These are phyloP conservation scores for Hypoxylon sp. DNA, from an alignment of 2,329 filamentous ascomycete species.

Conservation along the genomic window DNA sequence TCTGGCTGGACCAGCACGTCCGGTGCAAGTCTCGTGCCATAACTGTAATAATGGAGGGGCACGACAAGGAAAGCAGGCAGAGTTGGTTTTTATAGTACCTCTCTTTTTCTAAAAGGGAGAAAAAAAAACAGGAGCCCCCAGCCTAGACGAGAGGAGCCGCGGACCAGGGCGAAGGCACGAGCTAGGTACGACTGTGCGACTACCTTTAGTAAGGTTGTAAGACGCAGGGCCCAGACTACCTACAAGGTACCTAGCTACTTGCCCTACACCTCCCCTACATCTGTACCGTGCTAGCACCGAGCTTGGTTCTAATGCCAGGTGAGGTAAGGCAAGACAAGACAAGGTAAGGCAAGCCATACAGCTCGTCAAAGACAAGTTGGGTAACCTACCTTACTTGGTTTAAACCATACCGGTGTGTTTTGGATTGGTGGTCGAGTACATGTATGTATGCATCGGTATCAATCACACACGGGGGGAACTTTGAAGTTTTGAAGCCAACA, in stretches of 20 bases:
- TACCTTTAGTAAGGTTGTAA: constrained; percentile 45
- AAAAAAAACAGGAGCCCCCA: constrained; percentile 44
- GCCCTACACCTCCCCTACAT: constrained; percentile 17
- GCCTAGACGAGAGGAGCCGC: constrained; percentile 44
- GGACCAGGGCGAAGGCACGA: constrained; percentile 43
- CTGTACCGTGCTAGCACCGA: constrained; percentile 28
- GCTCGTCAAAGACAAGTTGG: constrained; percentile 20
- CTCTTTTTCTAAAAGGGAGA: constrained; percentile 33
- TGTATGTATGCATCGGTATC: constrained; percentile 31
- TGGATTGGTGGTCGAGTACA: constrained; percentile 23
- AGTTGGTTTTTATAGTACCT: constrained; percentile 47
- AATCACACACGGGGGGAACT: constrained; percentile 13
- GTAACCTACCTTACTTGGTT: constrained; percentile 28
- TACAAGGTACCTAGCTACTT: constrained; percentile 32
- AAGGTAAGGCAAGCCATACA: constrained; percentile 41
- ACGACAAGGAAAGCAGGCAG: constrained; percentile 42
- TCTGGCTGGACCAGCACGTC: constrained; percentile 47
- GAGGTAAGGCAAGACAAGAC: constrained; percentile 41
- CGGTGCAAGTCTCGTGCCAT: constrained; percentile 48
- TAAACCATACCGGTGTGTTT: constrained; percentile 33
- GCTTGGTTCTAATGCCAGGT: constrained; percentile 34
- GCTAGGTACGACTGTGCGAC: constrained; percentile 38
- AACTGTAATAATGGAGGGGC: constrained; percentile 42
- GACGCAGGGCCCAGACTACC: constrained; percentile 42
- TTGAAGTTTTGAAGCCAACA: constrained; percentile 22